These are phyloP conservation scores for Aspergillus hiratsukae DNA, from an alignment of 2,329 filamentous ascomycete genomes.

Conservation along the genomic window DNA sequence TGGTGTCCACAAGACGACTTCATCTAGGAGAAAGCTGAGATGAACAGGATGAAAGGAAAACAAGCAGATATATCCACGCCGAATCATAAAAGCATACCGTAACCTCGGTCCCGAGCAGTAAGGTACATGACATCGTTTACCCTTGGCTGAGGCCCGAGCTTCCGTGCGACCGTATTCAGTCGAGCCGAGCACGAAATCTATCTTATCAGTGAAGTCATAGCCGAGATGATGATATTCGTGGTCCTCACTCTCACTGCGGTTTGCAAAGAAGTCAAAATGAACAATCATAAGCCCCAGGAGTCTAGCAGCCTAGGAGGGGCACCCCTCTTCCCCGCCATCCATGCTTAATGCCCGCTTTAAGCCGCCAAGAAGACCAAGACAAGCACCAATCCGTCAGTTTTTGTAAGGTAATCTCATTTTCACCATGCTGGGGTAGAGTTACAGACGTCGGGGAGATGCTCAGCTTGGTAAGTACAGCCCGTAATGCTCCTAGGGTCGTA, in stretches of 20 bases:
- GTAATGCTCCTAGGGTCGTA: neutral
- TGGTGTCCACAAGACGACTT: neutral
- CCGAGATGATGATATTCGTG: neutral
- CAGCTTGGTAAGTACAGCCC: neutral
- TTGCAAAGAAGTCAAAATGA: neutral
- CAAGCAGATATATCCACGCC: neutral
- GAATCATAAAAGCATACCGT: neutral
- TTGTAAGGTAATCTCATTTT: neutral
- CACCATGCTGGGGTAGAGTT: neutral
- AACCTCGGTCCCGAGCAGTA: neutral
- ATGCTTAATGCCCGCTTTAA: neutral
- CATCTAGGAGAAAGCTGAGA: neutral
- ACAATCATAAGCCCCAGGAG: neutral
- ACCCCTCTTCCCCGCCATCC: neutral
- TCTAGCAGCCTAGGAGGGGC: neutral
- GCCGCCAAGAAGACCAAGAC: neutral
- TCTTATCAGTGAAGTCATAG: neutral
- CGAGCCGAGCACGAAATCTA: neutral
- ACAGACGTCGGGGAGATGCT: neutral
- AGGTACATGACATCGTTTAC: neutral
- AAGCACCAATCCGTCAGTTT: neutral
- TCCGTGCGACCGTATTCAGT: neutral
- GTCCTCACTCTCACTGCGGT: neutral
- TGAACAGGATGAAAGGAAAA: neutral
- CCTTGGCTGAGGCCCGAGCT: neutral